Evolutionary conservation across 495 filamentous ascomycete species (phyloP).

Genomic region (Sordaria brevicollis): DNA sequence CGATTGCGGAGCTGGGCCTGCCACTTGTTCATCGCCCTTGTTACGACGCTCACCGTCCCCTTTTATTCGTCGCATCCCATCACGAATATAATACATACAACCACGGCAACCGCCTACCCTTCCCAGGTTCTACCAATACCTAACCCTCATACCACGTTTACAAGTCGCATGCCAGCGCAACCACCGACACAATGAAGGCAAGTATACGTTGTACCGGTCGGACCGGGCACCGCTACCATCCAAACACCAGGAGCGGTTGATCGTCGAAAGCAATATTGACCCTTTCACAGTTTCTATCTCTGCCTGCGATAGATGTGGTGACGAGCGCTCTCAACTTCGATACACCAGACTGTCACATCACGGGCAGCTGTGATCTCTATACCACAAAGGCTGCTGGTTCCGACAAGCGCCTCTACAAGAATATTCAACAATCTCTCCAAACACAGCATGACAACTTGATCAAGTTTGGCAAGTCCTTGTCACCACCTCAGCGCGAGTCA

Average conservation of each 20-base stretch:
- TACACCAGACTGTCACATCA: constrained; percentile 79
- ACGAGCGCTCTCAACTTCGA: constrained; percentile 88
- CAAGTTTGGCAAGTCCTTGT: constrained; percentile 69
- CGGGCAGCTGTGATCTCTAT: constrained; percentile 89
- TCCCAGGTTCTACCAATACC: not conserved
- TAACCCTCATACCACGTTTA: not conserved
- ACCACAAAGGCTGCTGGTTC: constrained; percentile 89
- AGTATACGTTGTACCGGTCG: not conserved
- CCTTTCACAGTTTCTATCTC: constrained; percentile 68
- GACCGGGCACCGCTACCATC: not conserved
- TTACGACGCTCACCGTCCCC: not conserved
- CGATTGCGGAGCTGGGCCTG: not conserved
- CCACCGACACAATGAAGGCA: constrained; percentile 30
- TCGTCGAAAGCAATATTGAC: not conserved
- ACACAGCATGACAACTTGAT: constrained; percentile 80
- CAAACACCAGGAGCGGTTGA: not conserved
- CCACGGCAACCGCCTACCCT: not conserved
- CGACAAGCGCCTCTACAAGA: constrained; percentile 95
- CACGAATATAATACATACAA: not conserved
- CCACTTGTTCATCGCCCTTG: not conserved
- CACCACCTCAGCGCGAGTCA: constrained; percentile 57
- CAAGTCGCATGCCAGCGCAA: constrained; percentile 1
- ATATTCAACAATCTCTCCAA: constrained; percentile 80
- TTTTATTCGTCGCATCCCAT: not conserved
- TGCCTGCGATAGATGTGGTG: constrained; percentile 78